Evolutionary conservation across 2,329 filamentous ascomycete genomes (phyloP).

Genomic region (Cladosporium sp.): DNA sequence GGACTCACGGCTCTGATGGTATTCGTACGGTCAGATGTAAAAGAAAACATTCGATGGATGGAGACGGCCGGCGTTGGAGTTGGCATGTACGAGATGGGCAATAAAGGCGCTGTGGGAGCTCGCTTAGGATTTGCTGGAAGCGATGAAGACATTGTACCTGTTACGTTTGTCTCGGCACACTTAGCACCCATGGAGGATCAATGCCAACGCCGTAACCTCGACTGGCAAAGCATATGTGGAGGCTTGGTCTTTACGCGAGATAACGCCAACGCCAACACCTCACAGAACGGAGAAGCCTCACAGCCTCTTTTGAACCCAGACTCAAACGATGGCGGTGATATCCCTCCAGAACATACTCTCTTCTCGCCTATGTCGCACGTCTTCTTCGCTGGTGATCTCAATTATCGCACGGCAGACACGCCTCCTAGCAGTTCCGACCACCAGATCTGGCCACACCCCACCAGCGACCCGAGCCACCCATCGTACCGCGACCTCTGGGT

Average conservation of each 20-base stretch:
- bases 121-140: constrained; percentile 59
- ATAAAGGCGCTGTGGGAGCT: constrained; percentile 87
- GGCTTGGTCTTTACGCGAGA: constrained; percentile 65
- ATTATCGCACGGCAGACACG: constrained; percentile 78
- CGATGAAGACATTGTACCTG: constrained; percentile 47
- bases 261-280: constrained; percentile 6
- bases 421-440: constrained; percentile 58
- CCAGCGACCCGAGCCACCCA: constrained; percentile 41
- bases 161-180: constrained; percentile 87
- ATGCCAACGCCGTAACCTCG: constrained; percentile 69
- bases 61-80: constrained; percentile 80
- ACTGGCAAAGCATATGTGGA: constrained; percentile 82
- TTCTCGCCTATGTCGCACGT: constrained; percentile 73
- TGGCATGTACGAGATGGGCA: constrained; percentile 83
- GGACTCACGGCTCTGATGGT: constrained; percentile 89
- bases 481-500: constrained; percentile 66
- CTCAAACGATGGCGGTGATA: neutral
- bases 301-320: constrained; percentile 23
- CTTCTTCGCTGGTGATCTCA: constrained; percentile 87
- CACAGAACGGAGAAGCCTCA: constrained; percentile 15
- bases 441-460: constrained; percentile 58
- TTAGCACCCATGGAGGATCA: constrained; percentile 83
- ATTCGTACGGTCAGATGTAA: constrained; percentile 63
- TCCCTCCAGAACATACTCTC: constrained; percentile 40
- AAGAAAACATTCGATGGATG: constrained; percentile 58